Evolutionary conservation across 257 asterid species (phyloP).

Genomic region (Leonotis leonurus): DNA sequence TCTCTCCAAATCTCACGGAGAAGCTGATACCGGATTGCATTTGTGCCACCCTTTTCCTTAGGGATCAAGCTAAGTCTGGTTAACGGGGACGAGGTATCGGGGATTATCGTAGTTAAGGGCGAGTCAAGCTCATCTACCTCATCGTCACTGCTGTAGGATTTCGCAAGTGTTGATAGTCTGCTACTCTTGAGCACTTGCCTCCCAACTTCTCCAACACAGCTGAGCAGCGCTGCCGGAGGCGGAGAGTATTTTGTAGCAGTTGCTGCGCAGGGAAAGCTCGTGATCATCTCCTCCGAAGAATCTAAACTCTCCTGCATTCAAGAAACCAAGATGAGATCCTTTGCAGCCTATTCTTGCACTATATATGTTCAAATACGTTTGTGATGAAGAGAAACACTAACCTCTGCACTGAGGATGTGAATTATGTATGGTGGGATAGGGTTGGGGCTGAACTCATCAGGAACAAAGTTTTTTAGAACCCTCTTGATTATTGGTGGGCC

Average conservation of each 20-base stretch:
- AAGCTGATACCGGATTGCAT: slow-evolving; percentile 56
- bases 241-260: slow-evolving; percentile 49
- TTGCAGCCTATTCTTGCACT: too few relatives aligned
- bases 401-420: slow-evolving; percentile 62
- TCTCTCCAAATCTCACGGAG: slow-evolving; percentile 64
- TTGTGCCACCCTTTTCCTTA: slow-evolving; percentile 44
- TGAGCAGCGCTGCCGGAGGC: slow-evolving; percentile 55
- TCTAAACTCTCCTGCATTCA: slow-evolving; percentile 38
- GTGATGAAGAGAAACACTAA: slow-evolving; percentile 16
- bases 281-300: slow-evolving; percentile 22
- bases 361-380: too few relatives aligned
- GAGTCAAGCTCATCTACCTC: slow-evolving; percentile 75
- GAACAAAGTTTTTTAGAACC: slow-evolving; percentile 59
- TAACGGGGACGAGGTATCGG: slow-evolving; percentile 46
- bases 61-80: slow-evolving; percentile 42
- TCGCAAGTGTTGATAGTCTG: slow-evolving; percentile 41
- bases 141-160: slow-evolving; percentile 70
- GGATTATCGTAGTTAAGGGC: slow-evolving; percentile 56
- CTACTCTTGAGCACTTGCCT: slow-evolving; percentile 36
- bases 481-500: slow-evolving; percentile 64
- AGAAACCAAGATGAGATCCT: neutral
- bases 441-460: slow-evolving; percentile 82
- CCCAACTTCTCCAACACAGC: slow-evolving; percentile 51
- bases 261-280: slow-evolving; percentile 51
- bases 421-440: slow-evolving; percentile 68